Conservation (phyloP, 1,284 basidiomycete species). For the Heterobasidion parviporum region DNA sequence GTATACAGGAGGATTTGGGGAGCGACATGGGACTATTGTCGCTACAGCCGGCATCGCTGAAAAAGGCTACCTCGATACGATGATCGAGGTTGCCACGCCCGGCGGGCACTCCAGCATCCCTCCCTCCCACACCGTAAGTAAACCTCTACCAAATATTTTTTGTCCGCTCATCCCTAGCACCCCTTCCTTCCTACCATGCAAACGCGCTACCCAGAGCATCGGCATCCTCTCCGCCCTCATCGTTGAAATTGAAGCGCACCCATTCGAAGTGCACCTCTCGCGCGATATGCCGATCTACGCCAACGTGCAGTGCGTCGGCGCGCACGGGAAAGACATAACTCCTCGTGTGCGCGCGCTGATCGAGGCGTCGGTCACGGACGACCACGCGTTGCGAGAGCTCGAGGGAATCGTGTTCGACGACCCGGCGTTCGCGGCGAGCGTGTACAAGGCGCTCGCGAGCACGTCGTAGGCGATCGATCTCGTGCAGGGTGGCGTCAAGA, state of each 20-base stretch:
- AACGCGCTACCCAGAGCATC: slow-evolving; percentile 30
- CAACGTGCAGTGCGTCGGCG: slow-evolving; percentile 34
- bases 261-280: slow-evolving; percentile 28
- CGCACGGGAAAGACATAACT: slow-evolving; percentile 37
- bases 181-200: neutral
- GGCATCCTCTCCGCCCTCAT: slow-evolving; percentile 47
- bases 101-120: slow-evolving; percentile 67
- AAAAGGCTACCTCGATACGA: slow-evolving; percentile 57
- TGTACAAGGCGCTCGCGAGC: slow-evolving; percentile 25
- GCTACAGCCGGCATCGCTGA: slow-evolving; percentile 49
- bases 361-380: slow-evolving; percentile 25
- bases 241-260: slow-evolving; percentile 40
- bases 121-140: slow-evolving; percentile 43
- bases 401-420: slow-evolving; percentile 29
- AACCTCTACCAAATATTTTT: neutral
- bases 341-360: slow-evolving; percentile 28
- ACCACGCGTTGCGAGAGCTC: slow-evolving; percentile 32
- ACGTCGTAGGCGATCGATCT: slow-evolving; percentile 59
- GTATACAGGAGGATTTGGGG: slow-evolving; percentile 23
- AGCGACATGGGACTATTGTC: slow-evolving; percentile 30
- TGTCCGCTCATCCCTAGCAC: neutral
- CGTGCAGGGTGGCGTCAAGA: slow-evolving; percentile 52
- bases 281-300: slow-evolving; percentile 37
- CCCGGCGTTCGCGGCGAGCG: slow-evolving; percentile 10
- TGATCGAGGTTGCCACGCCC: slow-evolving; percentile 42